These are phyloP conservation scores for Scutellaria barbata DNA, from an alignment of 257 asterid genomes.

Conservation along the genomic window DNA sequence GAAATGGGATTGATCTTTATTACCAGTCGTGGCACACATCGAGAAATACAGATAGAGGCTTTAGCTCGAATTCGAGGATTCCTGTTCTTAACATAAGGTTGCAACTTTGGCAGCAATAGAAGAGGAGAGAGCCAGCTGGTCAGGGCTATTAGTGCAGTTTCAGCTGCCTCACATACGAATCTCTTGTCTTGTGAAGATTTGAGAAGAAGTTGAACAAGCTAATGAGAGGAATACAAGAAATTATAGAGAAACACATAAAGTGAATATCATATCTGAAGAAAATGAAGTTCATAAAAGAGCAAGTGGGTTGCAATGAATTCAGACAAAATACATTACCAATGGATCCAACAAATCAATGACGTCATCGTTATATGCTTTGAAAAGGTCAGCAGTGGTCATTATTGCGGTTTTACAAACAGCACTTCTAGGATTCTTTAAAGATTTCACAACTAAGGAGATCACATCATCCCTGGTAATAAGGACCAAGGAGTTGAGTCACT, in stretches of 20 bases:
- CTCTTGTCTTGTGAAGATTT: conserved; percentile 95
- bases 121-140: conserved; percentile 80
- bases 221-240: conserved; percentile 20
- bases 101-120: conserved; percentile 78
- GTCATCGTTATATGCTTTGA: conserved; percentile 72
- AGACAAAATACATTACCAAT: conserved; percentile 51
- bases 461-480: conserved; percentile 59
- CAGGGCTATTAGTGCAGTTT: conserved; percentile 69
- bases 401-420: conserved; percentile 95
- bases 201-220: conserved; percentile 91
- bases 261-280: conserved; percentile 6
- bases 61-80: conserved; percentile 96
- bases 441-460: conserved; percentile 69
- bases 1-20: conserved; percentile 19
- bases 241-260: conserved; percentile 9
- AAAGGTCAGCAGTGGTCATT: conserved; percentile 83
- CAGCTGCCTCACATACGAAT: conserved; percentile 95
- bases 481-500: conserved; percentile 18
- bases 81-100: conserved; percentile 71
- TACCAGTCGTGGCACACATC: conserved; percentile 75
- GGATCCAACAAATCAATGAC: conserved; percentile 77
- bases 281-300: neutral
- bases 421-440: conserved; percentile 89
- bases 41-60: conserved; percentile 79
- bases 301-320: conserved; percentile 17